These are phyloP conservation scores for Cladophialophora psammophila DNA, from an alignment of 2,329 filamentous ascomycete species.

Conservation along the genomic window DNA sequence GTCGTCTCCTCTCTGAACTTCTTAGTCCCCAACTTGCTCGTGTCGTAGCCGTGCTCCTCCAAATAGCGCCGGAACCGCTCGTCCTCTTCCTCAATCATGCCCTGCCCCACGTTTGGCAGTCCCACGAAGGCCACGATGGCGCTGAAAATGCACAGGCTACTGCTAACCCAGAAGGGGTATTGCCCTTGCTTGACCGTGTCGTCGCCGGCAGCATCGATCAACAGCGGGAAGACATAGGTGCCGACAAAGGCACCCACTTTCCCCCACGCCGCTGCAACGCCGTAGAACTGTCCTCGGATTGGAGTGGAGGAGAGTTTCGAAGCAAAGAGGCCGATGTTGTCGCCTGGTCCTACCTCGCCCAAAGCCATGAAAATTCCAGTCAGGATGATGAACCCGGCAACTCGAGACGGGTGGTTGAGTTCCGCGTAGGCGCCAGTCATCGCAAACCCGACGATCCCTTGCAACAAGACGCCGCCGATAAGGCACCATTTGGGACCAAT, in stretches of 20 bases:
- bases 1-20: constrained; percentile 27
- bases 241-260: constrained; percentile 78
- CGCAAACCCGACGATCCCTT: constrained; percentile 83
- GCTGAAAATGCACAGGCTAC: constrained; percentile 75
- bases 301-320: constrained; percentile 88
- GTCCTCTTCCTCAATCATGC: constrained; percentile 84
- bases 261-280: constrained; percentile 55
- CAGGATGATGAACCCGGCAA: constrained; percentile 78
- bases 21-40: constrained; percentile 60
- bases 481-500: constrained; percentile 80
- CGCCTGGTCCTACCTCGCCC: constrained; percentile 83
- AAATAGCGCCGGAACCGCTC: constrained; percentile 76
- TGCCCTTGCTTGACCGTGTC: constrained; percentile 69
- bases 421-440: constrained; percentile 81
- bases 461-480: constrained; percentile 71
- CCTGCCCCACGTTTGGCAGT: constrained; percentile 75
- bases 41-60: constrained; percentile 77
- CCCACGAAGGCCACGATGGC: constrained; percentile 71
- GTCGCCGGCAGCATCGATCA: constrained; percentile 67
- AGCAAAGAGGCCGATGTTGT: constrained; percentile 88
- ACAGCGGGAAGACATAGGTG: constrained; percentile 75
- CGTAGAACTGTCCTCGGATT: constrained; percentile 77
- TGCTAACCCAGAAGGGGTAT: constrained; percentile 87
- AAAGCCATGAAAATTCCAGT: constrained; percentile 80
- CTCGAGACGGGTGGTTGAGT: constrained; percentile 69